Conservation (phyloP, 805 yeast species). For the Ogataea salicorniae region DNA sequence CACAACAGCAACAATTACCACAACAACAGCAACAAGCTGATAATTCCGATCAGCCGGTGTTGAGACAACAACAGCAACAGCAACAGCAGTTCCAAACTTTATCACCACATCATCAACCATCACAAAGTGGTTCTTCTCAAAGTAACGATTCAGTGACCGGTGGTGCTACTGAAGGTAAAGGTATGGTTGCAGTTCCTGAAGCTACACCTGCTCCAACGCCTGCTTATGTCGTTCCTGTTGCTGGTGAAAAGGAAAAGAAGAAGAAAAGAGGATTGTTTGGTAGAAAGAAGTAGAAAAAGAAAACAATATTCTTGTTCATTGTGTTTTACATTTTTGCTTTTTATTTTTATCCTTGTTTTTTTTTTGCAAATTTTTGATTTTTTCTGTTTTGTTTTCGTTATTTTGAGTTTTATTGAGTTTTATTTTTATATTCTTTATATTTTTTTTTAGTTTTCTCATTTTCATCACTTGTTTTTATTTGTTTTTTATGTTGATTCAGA, state of each 20-base stretch:
- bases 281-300: slow-evolving; percentile 45
- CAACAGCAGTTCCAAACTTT: slow-evolving; percentile 1
- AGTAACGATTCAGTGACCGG: background rate
- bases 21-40: background rate
- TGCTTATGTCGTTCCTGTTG: slow-evolving; percentile 53
- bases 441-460: no score
- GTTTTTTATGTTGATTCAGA: no score
- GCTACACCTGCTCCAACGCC: slow-evolving; percentile 31
- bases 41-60: no score
- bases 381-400: no score
- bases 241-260: slow-evolving; percentile 34
- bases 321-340: background rate
- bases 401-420: no score
- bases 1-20: slow-evolving; percentile 1
- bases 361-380: no score
- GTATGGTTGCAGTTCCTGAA: slow-evolving; percentile 19
- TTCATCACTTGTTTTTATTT: no score
- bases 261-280: slow-evolving; percentile 75
- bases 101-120: background rate
- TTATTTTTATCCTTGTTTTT: background rate
- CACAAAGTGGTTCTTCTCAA: background rate
- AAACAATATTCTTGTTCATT: background rate
- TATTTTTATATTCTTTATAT: no score
- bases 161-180: background rate
- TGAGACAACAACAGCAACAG: slow-evolving; percentile 4